Conservation (phyloP, 2,329 filamentous ascomycete genomes). For the Delphinella strobiligena region DNA sequence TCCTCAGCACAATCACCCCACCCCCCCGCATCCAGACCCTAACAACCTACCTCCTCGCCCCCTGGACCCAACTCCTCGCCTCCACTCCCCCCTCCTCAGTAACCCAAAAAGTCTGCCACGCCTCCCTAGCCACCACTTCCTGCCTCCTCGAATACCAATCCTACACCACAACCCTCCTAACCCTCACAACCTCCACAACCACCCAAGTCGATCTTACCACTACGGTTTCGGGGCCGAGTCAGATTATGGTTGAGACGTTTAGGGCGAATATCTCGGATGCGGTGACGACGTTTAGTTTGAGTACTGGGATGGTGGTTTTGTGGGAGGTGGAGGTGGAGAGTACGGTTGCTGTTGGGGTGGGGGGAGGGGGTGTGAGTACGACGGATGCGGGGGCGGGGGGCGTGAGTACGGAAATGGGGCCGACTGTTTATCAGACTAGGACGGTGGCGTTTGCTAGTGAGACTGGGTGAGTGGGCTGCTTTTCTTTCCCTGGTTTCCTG, state of each 20-base stretch:
- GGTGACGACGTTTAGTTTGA: constrained; percentile 26
- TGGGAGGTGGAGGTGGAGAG: constrained; percentile 25
- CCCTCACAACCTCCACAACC: constrained; percentile 23
- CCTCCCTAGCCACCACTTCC: constrained; percentile 22
- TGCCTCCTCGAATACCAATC: constrained; percentile 30
- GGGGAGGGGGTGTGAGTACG: constrained; percentile 6
- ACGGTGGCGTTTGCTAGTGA: constrained; percentile 12
- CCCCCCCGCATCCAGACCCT: constrained; percentile 25
- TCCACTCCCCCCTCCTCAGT: constrained; percentile 27
- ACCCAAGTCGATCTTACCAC: constrained; percentile 27
- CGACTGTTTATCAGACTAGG: constrained; percentile 19
- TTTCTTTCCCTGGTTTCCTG: neutral
- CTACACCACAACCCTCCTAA: constrained; percentile 29
- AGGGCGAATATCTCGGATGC: constrained; percentile 26
- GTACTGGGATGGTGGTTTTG: constrained; percentile 25
- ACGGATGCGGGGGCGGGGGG: constrained; percentile 10
- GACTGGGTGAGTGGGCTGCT: neutral
- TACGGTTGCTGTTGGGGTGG: too few relatives aligned
- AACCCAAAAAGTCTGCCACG: constrained; percentile 29
- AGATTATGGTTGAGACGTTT: constrained; percentile 28
- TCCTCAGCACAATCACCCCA: constrained; percentile 22
- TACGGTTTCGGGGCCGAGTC: constrained; percentile 22
- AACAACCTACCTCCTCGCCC: constrained; percentile 32
- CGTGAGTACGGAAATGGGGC: constrained; percentile 12
- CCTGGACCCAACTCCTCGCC: constrained; percentile 30